Conservation (phyloP, 495 filamentous ascomycete species). For the Penicillium arizonense region DNA sequence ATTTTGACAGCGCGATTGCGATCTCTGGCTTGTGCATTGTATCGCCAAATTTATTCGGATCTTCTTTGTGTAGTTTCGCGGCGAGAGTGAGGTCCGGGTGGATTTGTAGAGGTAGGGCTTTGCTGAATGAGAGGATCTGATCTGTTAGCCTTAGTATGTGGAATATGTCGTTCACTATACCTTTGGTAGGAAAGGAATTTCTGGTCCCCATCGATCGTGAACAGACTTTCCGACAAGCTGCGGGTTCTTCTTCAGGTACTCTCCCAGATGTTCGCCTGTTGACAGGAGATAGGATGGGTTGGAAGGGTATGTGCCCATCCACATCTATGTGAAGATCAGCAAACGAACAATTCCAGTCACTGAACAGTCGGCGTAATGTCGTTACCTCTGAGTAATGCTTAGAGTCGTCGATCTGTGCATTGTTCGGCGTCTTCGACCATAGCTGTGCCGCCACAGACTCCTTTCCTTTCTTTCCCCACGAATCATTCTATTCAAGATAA, state of each 20-base stretch:
- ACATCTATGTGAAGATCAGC: slow-evolving; percentile 49
- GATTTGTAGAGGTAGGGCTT: slow-evolving; percentile 79
- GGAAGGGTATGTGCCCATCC: slow-evolving; percentile 79
- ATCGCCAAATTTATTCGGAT: slow-evolving; percentile 67
- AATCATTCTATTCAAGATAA: slow-evolving; percentile 36
- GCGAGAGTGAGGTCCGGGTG: slow-evolving; percentile 71
- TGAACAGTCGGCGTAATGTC: neutral
- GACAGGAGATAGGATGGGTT: slow-evolving; percentile 62
- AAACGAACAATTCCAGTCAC: neutral
- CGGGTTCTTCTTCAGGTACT: slow-evolving; percentile 63
- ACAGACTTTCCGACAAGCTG: slow-evolving; percentile 65
- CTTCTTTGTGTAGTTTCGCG: slow-evolving; percentile 56
- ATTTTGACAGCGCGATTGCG: slow-evolving; percentile 69
- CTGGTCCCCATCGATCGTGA: slow-evolving; percentile 58
- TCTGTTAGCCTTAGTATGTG: neutral
- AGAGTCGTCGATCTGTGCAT: slow-evolving; percentile 34
- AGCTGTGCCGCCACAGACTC: slow-evolving; percentile 40
- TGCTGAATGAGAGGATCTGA: slow-evolving; percentile 71
- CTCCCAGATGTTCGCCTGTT: slow-evolving; percentile 62
- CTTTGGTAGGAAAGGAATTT: slow-evolving; percentile 76
- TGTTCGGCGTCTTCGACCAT: slow-evolving; percentile 44
- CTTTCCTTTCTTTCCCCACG: slow-evolving; percentile 48
- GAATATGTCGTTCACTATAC: slow-evolving; percentile 24
- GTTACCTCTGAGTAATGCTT: slow-evolving; percentile 47
- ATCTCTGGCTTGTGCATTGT: slow-evolving; percentile 84